Percentiles rank a stretch among this genome's conserved stretches.
Conservation (phyloP, 495 filamentous ascomycete genomes). For the Hypoxylon lenormandii region DNA sequence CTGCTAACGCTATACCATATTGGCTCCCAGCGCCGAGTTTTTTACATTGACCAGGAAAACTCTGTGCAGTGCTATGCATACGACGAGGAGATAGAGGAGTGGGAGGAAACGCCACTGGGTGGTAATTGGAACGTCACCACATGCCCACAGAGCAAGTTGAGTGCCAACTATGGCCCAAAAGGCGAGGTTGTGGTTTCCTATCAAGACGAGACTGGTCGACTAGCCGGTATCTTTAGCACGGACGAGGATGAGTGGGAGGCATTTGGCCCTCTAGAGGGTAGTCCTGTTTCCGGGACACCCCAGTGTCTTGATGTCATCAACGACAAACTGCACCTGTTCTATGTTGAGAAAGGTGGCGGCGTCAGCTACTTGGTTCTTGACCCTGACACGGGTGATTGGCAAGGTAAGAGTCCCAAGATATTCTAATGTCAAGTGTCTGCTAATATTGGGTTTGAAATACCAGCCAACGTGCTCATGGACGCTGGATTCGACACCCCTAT, state of each 20-base stretch:
- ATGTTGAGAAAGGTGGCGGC: conserved; percentile 52
- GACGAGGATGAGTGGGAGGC: conserved; percentile 16
- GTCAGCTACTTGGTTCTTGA: conserved; percentile 71
- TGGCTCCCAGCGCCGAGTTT: conserved; percentile 25
- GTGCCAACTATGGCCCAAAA: conserved; percentile 20
- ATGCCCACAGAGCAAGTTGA: conserved; percentile 25
- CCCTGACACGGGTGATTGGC: conserved; percentile 60
- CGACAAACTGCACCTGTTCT: conserved; percentile 33
- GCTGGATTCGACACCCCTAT: conserved; percentile 24
- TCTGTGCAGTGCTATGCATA: conserved; percentile 34
- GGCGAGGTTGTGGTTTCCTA: conserved; percentile 35
- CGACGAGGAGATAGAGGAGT: conserved; percentile 35
- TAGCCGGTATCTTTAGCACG: conserved; percentile 24
- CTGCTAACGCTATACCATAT: too few relatives aligned
- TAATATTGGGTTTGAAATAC: conserved; percentile 4
- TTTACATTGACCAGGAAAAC: conserved; percentile 31
- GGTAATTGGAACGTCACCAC: conserved; percentile 30
- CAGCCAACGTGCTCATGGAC: conserved; percentile 21
- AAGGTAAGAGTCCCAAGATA: conserved; percentile 59
- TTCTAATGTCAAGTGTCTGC: neutral
- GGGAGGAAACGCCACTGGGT: conserved; percentile 37
- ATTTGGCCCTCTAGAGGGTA: conserved; percentile 24
- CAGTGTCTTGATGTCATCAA: conserved; percentile 36
- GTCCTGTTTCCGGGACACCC: conserved; percentile 30
- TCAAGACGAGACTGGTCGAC: conserved; percentile 24